Evolutionary conservation across 2,329 filamentous ascomycete species (phyloP).

Genomic region (Pestalotiopsis sp.): DNA sequence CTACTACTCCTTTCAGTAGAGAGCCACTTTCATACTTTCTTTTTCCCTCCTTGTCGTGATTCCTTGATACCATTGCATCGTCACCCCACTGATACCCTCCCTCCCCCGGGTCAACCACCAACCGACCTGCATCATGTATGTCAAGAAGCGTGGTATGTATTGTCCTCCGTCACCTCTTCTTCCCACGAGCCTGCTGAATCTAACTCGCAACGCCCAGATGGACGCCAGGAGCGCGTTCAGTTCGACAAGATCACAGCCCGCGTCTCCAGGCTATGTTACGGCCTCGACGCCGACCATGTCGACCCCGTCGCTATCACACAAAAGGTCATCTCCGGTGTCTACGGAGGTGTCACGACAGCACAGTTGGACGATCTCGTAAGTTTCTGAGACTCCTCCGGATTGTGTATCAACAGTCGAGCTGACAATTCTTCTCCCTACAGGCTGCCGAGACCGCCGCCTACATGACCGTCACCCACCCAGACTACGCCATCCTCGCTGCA

Average conservation of each 20-base stretch:
- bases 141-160: conserved; percentile 64
- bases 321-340: conserved; percentile 99
- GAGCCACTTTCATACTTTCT: not conserved
- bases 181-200: conserved; percentile 4
- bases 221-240: conserved; percentile 98
- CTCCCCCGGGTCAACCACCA: conserved; percentile 20
- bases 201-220: conserved; percentile 62
- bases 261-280: conserved; percentile 96
- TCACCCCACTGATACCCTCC: conserved; percentile 15
- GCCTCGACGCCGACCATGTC: conserved; percentile 90
- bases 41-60: not conserved
- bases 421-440: conserved; percentile 48
- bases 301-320: conserved; percentile 98
- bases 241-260: conserved; percentile 99
- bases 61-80: not conserved
- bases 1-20: not conserved
- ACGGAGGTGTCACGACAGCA: conserved; percentile 94
- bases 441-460: conserved; percentile 98
- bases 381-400: conserved; percentile 16
- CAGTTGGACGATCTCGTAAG: conserved; percentile 96
- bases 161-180: conserved; percentile 5
- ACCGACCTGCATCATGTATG: conserved; percentile 54
- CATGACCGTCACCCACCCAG: conserved; percentile 99
- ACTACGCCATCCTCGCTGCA: conserved; percentile 97
- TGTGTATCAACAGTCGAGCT: conserved; percentile 18